Percentiles rank a stretch among this genome's conserved stretches.
Evolutionary conservation across 345 rosid species (phyloP).

Genomic region (Salix dunnii): DNA sequence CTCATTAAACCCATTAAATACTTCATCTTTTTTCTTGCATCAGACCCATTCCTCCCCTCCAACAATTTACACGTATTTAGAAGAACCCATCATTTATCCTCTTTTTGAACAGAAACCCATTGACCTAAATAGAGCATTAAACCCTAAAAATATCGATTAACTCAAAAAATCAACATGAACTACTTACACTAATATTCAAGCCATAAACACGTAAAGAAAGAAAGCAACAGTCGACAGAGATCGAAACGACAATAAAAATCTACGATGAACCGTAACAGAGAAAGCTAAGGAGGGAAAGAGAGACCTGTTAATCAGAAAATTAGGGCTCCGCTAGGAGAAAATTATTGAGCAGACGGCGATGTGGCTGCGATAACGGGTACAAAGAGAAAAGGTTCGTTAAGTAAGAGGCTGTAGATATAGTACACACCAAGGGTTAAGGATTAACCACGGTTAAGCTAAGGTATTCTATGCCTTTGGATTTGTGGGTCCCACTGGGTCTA

Average conservation of each 20-base stretch:
- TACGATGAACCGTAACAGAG: background rate
- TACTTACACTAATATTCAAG: background rate
- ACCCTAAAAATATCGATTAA: background rate
- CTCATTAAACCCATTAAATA: background rate
- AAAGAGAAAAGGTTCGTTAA: background rate
- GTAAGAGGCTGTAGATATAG: background rate
- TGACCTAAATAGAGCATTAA: background rate
- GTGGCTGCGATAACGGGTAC: background rate
- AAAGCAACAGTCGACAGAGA: background rate
- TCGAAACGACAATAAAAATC: background rate
- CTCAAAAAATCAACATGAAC: background rate
- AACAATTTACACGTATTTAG: too few species aligned
- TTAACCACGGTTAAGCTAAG: background rate
- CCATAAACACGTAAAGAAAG: background rate
- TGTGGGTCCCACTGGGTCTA: background rate
- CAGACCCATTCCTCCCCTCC: too few species aligned
- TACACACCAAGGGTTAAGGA: background rate
- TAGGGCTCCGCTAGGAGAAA: background rate
- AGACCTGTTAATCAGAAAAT: conserved; percentile 4
- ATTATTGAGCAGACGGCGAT: background rate
- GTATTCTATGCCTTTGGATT: background rate
- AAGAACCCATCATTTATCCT: background rate
- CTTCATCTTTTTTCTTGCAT: background rate
- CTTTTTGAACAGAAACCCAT: background rate
- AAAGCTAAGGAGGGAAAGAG: background rate